Conservation (phyloP, 176 grass and related monocot species). For the Elymus sibiricus region DNA sequence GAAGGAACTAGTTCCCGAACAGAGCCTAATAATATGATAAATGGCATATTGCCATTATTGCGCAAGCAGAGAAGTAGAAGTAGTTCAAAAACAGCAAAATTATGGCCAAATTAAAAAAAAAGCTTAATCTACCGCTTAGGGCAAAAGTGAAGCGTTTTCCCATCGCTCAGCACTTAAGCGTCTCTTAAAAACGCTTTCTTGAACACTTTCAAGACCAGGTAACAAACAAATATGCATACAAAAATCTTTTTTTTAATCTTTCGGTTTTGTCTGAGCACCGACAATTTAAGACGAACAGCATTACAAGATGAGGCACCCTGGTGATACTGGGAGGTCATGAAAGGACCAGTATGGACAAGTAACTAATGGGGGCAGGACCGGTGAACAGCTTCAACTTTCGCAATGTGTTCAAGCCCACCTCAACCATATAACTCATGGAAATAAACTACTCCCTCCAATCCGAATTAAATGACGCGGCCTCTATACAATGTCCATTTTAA, state of each 20-base stretch:
- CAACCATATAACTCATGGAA: neutral
- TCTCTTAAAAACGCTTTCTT: too few relatives aligned
- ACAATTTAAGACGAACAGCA: neutral
- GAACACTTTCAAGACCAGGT: neutral
- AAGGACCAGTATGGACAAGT: constrained; percentile 6
- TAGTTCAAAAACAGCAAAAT: too few relatives aligned
- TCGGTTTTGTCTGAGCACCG: neutral
- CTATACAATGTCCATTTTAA: too few relatives aligned
- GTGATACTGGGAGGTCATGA: neutral
- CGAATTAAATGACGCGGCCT: too few relatives aligned
- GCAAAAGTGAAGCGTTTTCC: too few relatives aligned
- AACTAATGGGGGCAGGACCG: constrained; percentile 9
- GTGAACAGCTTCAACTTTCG: neutral
- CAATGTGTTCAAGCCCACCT: neutral
- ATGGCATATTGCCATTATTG: too few relatives aligned
- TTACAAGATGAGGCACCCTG: constrained; percentile 12
- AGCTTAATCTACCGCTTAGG: too few relatives aligned
- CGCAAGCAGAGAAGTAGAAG: too few relatives aligned
- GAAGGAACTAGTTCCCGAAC: too few relatives aligned
- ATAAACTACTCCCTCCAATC: neutral
- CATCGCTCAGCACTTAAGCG: too few relatives aligned
- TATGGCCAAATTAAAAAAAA: too few relatives aligned
- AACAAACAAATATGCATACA: neutral
- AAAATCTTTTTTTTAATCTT: neutral
- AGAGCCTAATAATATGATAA: too few relatives aligned